Base-by-base conservation (phyloP, 2,329 filamentous ascomycete genomes). In the Scleromitrula shiraiana region DNA sequence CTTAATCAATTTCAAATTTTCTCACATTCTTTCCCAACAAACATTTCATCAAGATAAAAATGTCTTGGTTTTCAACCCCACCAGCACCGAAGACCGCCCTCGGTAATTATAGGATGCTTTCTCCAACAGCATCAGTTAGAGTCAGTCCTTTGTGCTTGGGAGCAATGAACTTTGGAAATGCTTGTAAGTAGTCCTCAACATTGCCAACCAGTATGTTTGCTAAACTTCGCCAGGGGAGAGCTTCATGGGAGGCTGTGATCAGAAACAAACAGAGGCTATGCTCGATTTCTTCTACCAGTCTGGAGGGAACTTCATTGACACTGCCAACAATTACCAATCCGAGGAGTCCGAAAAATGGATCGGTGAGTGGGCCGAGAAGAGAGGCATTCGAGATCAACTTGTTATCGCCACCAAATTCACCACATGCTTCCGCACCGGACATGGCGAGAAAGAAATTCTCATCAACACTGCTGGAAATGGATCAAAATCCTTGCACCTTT, bases 261-360 rank as follows among this genome's bases (percentile, higher is more conserved):
- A 44, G 37, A 26, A 33, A 32, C 45, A 47, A 48, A 17, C 6
- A 2, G 22, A 35, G 19, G 22, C 30, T 19, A 63, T 84, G 4
- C 68, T 83, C 1, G 78, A 83, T 54, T 70, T 69, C 48, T 83
- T 72, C 64, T 70, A 67, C 44, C 68, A 69, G 14, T 66, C 71
- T 0, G 80, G 80, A 4, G 81, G 82, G 12, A 85, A 85, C 65
- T 83, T 85, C 62, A 81, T 85, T 60, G 82, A 85, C 62, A 83
- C 78, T 14, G 51, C 81, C 50, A 83, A 80, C 67, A 82, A 81
- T 63, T 87, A 87, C 65, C 82, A 61, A 32, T 56, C 72, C 50
- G 77, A 75, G 44, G 65, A 82, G 57, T 80, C 76, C 0, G 83
- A 87, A 64, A 64, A 59, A 44, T 83, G 82, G 77, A 68, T 88